These are phyloP conservation scores for Pyrenula massariospora DNA, from an alignment of 495 filamentous ascomycete genomes.

Conservation along the genomic window DNA sequence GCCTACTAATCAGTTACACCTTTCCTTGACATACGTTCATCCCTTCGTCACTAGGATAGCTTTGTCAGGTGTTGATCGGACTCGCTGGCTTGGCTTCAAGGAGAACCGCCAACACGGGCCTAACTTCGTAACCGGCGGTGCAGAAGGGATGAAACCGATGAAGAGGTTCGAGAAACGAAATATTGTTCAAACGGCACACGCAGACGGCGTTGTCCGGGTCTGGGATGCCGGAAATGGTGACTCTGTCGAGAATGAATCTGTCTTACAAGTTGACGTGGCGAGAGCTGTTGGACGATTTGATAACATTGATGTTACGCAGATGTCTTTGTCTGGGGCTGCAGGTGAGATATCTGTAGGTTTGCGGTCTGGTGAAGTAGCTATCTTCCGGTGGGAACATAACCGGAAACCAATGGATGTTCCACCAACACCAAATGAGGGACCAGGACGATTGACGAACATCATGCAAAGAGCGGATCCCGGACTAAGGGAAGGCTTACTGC, in stretches of 20 bases:
- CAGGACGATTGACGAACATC: conserved; percentile 59
- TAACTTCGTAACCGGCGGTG: conserved; percentile 63
- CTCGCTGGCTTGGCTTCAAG: conserved; percentile 77
- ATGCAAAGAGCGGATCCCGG: conserved; percentile 62
- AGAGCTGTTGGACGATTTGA: conserved; percentile 71
- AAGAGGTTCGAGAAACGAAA: conserved; percentile 72
- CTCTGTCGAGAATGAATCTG: conserved; percentile 75
- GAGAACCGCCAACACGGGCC: conserved; percentile 66
- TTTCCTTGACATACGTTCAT: conserved; percentile 72
- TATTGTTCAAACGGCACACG: conserved; percentile 70
- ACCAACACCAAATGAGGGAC: conserved; percentile 36
- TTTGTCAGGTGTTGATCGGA: conserved; percentile 58
- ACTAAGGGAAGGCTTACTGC: conserved; percentile 71
- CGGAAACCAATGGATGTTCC: conserved; percentile 44
- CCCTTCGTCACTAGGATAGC: conserved; percentile 67
- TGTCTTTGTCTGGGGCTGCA: conserved; percentile 63
- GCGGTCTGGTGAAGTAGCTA: conserved; percentile 64
- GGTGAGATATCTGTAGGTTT: conserved; percentile 81
- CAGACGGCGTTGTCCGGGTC: conserved; percentile 72
- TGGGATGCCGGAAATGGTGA: conserved; percentile 89
- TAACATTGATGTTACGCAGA: conserved; percentile 62
- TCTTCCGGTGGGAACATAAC: conserved; percentile 83
- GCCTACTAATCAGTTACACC: conserved; percentile 81
- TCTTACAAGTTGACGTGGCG: conserved; percentile 75
- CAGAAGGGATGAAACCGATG: conserved; percentile 49